Evolutionary conservation across 192 early-diverging fungal genomes (phyloP).

Genomic region (Coemansia sp.): DNA sequence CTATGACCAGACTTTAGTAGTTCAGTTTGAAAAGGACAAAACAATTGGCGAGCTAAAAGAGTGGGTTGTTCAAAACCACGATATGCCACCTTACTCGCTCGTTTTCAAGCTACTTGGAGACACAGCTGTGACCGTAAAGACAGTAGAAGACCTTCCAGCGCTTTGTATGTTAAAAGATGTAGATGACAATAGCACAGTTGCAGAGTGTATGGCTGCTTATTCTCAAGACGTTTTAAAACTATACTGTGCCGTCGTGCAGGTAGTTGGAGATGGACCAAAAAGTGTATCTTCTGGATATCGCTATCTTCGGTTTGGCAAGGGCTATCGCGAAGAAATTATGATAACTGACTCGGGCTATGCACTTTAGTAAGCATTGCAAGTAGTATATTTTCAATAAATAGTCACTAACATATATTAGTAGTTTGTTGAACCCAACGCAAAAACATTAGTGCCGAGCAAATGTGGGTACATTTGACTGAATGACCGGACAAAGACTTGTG

Average conservation of each 20-base stretch:
- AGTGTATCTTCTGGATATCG: neutral
- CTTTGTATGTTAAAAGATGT: neutral
- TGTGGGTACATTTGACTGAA: neutral
- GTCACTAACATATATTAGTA: neutral
- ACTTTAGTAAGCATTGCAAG: neutral
- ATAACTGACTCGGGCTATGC: neutral
- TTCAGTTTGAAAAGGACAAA: neutral
- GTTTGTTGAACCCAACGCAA: neutral
- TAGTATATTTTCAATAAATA: neutral
- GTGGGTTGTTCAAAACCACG: neutral
- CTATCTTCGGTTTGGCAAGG: neutral
- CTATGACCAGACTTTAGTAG: neutral
- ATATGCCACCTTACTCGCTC: neutral
- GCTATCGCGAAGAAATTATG: neutral
- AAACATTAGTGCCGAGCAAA: neutral
- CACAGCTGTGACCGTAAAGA: neutral
- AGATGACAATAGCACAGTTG: neutral
- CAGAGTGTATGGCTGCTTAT: neutral
- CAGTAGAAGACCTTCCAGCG: neutral
- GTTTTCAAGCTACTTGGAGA: conserved; percentile 1
- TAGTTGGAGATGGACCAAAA: neutral
- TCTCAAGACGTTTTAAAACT: neutral
- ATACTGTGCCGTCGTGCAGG: neutral
- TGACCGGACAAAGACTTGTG: neutral
- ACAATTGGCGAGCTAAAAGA: neutral